Evolutionary conservation across 805 yeast genomes (phyloP).

Genomic region (Kodamaea lidongshanica): DNA sequence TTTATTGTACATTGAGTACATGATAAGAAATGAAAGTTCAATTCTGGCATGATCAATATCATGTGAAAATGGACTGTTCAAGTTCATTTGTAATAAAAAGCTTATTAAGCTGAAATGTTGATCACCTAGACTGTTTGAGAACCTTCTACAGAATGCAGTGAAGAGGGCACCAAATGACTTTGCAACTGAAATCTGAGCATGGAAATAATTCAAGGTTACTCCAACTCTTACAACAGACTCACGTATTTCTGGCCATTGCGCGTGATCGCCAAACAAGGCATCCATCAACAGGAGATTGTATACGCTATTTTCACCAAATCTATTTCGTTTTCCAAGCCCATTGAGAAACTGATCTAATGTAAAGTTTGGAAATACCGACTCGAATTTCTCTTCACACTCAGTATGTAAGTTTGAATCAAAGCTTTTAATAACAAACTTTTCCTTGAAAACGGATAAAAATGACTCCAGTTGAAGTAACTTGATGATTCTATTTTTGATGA

Average conservation of each 20-base stretch:
- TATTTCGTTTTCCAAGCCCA: conserved; percentile 37
- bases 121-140: conserved; percentile 27
- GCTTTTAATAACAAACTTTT: conserved; percentile 38
- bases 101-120: conserved; percentile 32
- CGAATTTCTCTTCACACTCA: conserved; percentile 41
- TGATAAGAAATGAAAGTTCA: conserved; percentile 57
- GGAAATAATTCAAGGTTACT: conserved; percentile 53
- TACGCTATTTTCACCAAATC: conserved; percentile 47
- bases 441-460: conserved; percentile 26
- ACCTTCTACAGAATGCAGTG: conserved; percentile 54
- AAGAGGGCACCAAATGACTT: conserved; percentile 75
- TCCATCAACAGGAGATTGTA: conserved; percentile 64
- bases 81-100: conserved; percentile 46
- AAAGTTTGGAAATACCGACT: conserved; percentile 40
- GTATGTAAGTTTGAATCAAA: conserved; percentile 42
- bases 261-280: conserved; percentile 41
- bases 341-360: conserved; percentile 48
- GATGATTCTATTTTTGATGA: conserved; percentile 38
- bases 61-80: conserved; percentile 35
- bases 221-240: conserved; percentile 52
- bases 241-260: conserved; percentile 36
- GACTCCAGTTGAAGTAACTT: conserved; percentile 33
- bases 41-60: conserved; percentile 56
- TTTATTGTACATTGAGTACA: conserved; percentile 34
- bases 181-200: conserved; percentile 63